These are phyloP conservation scores for Mytilinidion resinicola DNA, from an alignment of 495 filamentous ascomycete genomes.

Conservation along the genomic window DNA sequence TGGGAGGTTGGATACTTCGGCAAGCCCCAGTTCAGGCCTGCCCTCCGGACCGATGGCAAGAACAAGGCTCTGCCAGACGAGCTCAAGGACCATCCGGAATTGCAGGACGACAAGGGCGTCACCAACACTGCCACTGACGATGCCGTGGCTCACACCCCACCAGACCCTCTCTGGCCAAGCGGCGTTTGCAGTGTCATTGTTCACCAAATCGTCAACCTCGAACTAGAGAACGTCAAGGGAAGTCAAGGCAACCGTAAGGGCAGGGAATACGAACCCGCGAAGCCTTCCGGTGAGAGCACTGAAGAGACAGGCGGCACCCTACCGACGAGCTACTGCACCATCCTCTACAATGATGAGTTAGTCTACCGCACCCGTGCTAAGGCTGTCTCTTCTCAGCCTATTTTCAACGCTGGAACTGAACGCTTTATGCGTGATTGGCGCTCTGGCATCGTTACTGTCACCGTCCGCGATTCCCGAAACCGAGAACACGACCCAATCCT, in stretches of 20 bases:
- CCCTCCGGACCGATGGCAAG: constrained; percentile 79
- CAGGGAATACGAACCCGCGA: constrained; percentile 83
- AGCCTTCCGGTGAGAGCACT: constrained; percentile 73
- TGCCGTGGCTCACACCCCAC: constrained; percentile 80
- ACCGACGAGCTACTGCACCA: constrained; percentile 87
- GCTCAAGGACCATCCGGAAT: constrained; percentile 63
- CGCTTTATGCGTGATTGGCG: constrained; percentile 94
- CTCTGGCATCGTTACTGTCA: constrained; percentile 75
- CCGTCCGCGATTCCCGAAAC: constrained; percentile 79
- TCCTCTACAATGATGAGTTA: constrained; percentile 80
- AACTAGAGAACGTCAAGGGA: constrained; percentile 74
- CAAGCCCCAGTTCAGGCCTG: constrained; percentile 77
- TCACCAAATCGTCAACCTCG: constrained; percentile 91
- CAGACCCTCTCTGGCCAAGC: constrained; percentile 88
- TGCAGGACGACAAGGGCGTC: constrained; percentile 86
- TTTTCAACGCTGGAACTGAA: constrained; percentile 94
- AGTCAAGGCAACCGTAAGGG: constrained; percentile 65
- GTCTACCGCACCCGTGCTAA: constrained; percentile 90
- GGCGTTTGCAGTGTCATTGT: constrained; percentile 78
- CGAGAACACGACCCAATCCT: constrained; percentile 92
- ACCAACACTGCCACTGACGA: constrained; percentile 70
- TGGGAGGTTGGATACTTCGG: constrained; percentile 95
- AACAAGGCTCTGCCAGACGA: constrained; percentile 65
- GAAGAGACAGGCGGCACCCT: constrained; percentile 73
- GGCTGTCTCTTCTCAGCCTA: constrained; percentile 85